A percentile compares a stretch with the other conserved stretches of the same genome.
These are phyloP conservation scores for Diaporthe longicolla DNA, from an alignment of 2,329 filamentous ascomycete species.

Conservation along the genomic window DNA sequence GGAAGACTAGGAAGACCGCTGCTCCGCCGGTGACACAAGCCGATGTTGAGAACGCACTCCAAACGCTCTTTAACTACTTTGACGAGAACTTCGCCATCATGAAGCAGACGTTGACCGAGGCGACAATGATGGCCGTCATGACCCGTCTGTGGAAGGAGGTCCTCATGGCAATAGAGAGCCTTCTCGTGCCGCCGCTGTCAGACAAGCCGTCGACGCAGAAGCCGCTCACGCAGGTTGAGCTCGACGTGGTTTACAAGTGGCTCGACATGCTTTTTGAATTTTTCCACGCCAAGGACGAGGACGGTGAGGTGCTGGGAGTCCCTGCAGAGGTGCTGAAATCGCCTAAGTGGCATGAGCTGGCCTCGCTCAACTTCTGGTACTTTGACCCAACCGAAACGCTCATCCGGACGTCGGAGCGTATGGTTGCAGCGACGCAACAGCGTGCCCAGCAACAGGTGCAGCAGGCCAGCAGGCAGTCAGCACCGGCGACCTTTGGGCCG, in stretches of 20 bases:
- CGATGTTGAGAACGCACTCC: slow-evolving; percentile 85
- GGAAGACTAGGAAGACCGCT: slow-evolving; percentile 72
- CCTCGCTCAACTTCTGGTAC: slow-evolving; percentile 98
- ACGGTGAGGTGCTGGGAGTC: slow-evolving; percentile 87
- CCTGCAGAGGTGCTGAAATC: slow-evolving; percentile 93
- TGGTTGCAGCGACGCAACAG: slow-evolving; percentile 88
- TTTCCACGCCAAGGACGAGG: slow-evolving; percentile 92
- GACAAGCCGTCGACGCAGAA: slow-evolving; percentile 93
- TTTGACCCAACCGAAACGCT: slow-evolving; percentile 92
- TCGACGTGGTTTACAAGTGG: slow-evolving; percentile 97
- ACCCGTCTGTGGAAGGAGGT: slow-evolving; percentile 98
- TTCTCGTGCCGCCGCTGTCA: slow-evolving; percentile 93
- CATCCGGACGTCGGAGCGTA: slow-evolving; percentile 94
- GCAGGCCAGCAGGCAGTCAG: slow-evolving; percentile 51
- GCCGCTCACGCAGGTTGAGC: slow-evolving; percentile 86
- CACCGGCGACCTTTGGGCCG: slow-evolving; percentile 57
- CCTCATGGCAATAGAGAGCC: slow-evolving; percentile 87
- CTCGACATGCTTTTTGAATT: slow-evolving; percentile 91
- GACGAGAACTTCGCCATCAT: slow-evolving; percentile 99
- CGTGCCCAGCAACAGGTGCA: slow-evolving; percentile 78
- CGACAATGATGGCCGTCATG: slow-evolving; percentile 99
- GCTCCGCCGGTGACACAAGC: slow-evolving; percentile 73
- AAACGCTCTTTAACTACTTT: slow-evolving; percentile 92
- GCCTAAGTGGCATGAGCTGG: slow-evolving; percentile 97
- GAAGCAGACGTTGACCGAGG: slow-evolving; percentile 94